Evolutionary conservation across 129 eudicot species (phyloP).

Genomic region (Arctium minus): DNA sequence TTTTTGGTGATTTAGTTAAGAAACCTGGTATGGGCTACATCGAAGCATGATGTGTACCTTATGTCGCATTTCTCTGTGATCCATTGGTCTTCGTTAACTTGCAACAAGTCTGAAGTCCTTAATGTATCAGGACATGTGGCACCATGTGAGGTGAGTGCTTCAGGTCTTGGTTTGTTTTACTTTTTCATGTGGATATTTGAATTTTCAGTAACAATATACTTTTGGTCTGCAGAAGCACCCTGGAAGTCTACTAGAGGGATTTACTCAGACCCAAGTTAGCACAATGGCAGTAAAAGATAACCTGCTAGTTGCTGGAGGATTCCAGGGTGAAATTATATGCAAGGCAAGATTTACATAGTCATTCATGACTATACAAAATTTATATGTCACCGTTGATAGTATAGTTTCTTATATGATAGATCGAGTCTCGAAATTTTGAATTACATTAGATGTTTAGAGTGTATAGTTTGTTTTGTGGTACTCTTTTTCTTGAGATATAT

Average conservation of each 20-base stretch:
- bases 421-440: background rate
- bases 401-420: background rate
- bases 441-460: background rate
- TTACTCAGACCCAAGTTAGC: slow-evolving; percentile 84
- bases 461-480: background rate
- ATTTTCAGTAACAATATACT: background rate
- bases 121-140: slow-evolving; percentile 87
- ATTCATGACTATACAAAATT: background rate
- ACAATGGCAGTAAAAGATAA: slow-evolving; percentile 82
- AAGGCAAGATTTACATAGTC: slow-evolving; percentile 38
- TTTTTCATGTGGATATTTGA: background rate
- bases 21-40: slow-evolving; percentile 86
- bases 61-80: slow-evolving; percentile 69
- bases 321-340: slow-evolving; percentile 92
- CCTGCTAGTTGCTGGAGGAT: slow-evolving; percentile 85
- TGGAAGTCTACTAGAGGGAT: slow-evolving; percentile 86
- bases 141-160: slow-evolving; percentile 68
- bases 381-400: background rate
- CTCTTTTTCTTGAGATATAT: background rate
- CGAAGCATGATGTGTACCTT: slow-evolving; percentile 81
- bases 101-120: slow-evolving; percentile 68
- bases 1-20: slow-evolving; percentile 54
- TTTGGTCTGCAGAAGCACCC: slow-evolving; percentile 61
- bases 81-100: slow-evolving; percentile 69
- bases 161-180: background rate